A percentile compares a stretch with the other conserved stretches of the same genome.
phyloP scores from a whole-genome alignment of 352 stramenopile species.

The Pythium dissimile region DNA sequence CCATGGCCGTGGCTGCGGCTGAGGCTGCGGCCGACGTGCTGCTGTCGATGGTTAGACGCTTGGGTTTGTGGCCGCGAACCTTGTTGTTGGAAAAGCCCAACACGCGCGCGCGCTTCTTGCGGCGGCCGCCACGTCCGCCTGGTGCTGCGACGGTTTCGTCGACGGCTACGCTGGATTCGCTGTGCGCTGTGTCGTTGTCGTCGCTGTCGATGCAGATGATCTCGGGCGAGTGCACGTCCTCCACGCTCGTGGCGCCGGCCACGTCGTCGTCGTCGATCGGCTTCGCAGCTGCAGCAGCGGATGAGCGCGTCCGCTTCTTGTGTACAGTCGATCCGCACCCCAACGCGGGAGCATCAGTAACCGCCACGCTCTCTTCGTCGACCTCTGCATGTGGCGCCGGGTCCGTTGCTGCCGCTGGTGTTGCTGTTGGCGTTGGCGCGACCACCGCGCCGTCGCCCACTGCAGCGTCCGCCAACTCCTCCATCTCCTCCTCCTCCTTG shows the following conservation, averaged over 20 bases:
- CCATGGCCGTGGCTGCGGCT: background rate
- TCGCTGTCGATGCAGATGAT: slow-evolving; percentile 15
- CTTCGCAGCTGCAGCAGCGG: background rate
- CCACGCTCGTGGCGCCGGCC: slow-evolving; percentile 1
- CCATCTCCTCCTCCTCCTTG: no score
- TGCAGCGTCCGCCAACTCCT: no score
- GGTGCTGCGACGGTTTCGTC: background rate
- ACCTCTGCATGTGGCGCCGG: no score
- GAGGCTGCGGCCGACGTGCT: background rate
- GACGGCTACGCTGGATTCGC: slow-evolving; percentile 1
- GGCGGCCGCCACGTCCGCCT: background rate
- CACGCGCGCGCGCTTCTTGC: slow-evolving; percentile 12
- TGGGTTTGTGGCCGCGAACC: background rate
- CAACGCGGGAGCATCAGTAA: no score
- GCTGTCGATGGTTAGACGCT: slow-evolving; percentile 5
- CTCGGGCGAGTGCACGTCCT: slow-evolving; percentile 22
- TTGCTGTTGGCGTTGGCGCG: background rate
- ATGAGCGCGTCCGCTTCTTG: background rate
- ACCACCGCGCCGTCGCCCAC: background rate
- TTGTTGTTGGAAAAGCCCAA: slow-evolving; percentile 8
- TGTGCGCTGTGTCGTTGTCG: slow-evolving; percentile 1
- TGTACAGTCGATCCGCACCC: background rate
- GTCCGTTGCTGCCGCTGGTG: background rate
- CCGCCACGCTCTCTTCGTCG: slow-evolving; percentile 8
- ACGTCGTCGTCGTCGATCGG: slow-evolving; percentile 5